Percentiles rank a stretch among this genome's conserved stretches.
These are phyloP conservation scores for Agapanthus africanus DNA, from an alignment of 106 monocot species.

Conservation along the genomic window DNA sequence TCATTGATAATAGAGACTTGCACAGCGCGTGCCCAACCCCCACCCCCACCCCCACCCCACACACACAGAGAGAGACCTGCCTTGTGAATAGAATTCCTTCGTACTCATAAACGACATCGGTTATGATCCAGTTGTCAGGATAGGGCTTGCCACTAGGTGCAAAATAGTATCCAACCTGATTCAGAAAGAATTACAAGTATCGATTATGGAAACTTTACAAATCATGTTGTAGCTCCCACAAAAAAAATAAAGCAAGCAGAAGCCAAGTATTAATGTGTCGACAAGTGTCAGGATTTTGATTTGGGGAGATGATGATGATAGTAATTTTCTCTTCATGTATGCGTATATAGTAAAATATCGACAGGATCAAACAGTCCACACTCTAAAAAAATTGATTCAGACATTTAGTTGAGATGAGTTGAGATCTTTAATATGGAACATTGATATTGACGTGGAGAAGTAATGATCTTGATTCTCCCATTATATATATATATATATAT, in stretches of 20 bases:
- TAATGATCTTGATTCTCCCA: no score
- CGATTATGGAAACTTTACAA: not conserved
- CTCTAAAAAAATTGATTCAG: not conserved
- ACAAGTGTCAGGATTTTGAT: not conserved
- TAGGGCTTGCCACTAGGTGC: constrained; percentile 98
- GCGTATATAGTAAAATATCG: not conserved
- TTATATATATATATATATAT: no score
- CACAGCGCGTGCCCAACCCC: no score
- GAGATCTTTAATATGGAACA: no score
- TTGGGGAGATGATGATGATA: not conserved
- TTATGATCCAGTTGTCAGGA: constrained; percentile 99
- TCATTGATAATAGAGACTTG: not conserved
- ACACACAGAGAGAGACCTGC: constrained; percentile 11
- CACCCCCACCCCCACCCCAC: no score
- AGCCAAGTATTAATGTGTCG: not conserved
- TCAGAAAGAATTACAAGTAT: constrained; percentile 9
- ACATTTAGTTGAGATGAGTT: no score
- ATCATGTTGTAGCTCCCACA: not conserved
- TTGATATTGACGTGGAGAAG: no score
- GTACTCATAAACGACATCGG: constrained; percentile 88
- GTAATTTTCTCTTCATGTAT: not conserved
- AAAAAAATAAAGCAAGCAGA: not conserved
- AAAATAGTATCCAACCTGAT: constrained; percentile 98
- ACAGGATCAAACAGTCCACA: not conserved
- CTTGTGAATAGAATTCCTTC: constrained; percentile 77